Conservation (phyloP, 768 basidiomycete genomes). For the Tephrocybe sp. region DNA sequence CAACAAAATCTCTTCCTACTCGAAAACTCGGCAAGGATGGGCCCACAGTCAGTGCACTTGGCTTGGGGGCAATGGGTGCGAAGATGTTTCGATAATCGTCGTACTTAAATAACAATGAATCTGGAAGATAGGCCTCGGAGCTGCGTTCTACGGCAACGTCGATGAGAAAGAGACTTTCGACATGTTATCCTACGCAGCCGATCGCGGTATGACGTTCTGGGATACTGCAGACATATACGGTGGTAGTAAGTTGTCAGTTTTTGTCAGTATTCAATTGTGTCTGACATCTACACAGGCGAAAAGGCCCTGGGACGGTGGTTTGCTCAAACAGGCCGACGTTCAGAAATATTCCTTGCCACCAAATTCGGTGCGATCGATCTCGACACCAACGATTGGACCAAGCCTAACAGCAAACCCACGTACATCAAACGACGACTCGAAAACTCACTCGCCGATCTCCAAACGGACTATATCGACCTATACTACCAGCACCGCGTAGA, state of each 20-base stretch:
- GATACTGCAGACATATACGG: conserved; percentile 48
- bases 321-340: conserved; percentile 47
- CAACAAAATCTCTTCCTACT: conserved; percentile 14
- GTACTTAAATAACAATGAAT: too few relatives aligned
- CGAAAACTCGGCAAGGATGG: conserved; percentile 25
- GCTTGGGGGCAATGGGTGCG: conserved; percentile 26
- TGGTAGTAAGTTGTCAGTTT: conserved; percentile 39
- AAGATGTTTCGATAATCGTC: neutral
- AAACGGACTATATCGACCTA: conserved; percentile 43
- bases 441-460: conserved; percentile 40
- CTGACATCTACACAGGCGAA: too few relatives aligned
- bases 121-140: conserved; percentile 20
- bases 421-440: conserved; percentile 38
- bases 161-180: conserved; percentile 15
- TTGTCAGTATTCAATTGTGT: too few relatives aligned
- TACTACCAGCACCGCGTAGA: conserved; percentile 49
- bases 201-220: conserved; percentile 38
- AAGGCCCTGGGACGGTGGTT: conserved; percentile 32
- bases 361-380: conserved; percentile 32
- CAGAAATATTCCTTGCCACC: conserved; percentile 61
- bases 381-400: conserved; percentile 27
- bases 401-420: conserved; percentile 17
- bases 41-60: conserved; percentile 25
- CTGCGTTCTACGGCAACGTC: conserved; percentile 19
- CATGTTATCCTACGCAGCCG: conserved; percentile 20